A percentile compares a stretch with the other conserved stretches of the same genome.
Evolutionary conservation across 129 eudicot genomes (phyloP).

Genomic region (Centella asiatica): DNA sequence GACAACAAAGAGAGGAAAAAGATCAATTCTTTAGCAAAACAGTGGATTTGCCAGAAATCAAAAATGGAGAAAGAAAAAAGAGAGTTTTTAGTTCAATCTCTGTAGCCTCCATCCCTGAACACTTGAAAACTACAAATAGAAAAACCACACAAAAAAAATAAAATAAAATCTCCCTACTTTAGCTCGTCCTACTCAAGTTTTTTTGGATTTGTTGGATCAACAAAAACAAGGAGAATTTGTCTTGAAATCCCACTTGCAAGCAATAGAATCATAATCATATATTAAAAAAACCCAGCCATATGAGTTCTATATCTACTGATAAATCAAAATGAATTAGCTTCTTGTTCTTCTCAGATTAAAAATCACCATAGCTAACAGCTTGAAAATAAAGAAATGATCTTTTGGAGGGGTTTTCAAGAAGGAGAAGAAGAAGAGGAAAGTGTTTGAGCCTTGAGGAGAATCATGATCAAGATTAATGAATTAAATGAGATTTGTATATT

Average conservation of each 20-base stretch:
- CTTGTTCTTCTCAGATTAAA: no score
- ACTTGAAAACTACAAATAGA: background rate
- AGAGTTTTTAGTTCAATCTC: constrained; percentile 20
- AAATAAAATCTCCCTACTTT: background rate
- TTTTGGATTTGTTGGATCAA: background rate
- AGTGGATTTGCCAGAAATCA: background rate
- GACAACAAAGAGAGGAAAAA: background rate
- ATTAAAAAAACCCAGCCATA: background rate
- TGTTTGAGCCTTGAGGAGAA: background rate
- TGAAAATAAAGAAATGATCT: background rate
- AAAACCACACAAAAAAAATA: constrained; percentile 1
- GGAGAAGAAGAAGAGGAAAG: constrained; percentile 13
- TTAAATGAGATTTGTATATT: constrained; percentile 5
- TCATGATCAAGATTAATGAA: background rate
- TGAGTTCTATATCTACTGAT: background rate
- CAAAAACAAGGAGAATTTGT: background rate
- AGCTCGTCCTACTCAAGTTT: background rate
- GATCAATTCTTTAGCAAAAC: background rate
- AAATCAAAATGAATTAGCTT: no score
- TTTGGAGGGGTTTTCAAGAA: constrained; percentile 12
- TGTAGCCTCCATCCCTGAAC: constrained; percentile 36
- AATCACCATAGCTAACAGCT: no score
- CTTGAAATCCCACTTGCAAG: background rate
- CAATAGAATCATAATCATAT: constrained; percentile 4
- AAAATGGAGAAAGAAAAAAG: background rate